Evolutionary conservation across 1,284 basidiomycete species (phyloP), one percentile per base, ranked within the genome.

Genomic region (Moniliophthora roreri): DNA sequence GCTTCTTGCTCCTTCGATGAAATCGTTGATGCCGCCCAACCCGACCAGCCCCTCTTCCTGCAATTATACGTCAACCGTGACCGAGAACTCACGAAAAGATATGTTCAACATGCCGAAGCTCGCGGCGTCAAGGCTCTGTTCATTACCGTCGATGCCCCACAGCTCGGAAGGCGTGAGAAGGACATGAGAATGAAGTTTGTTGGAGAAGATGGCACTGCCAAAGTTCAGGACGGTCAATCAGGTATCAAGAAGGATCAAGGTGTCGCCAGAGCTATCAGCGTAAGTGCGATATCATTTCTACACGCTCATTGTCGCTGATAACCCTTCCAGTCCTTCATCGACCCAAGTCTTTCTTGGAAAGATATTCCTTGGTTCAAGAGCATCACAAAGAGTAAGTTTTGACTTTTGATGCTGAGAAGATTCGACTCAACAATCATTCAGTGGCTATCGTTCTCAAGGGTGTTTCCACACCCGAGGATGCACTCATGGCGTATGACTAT

Each of bases 161-260:
- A 95, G 63, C 82, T 97, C 16, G 94, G 93, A 49, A 81, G 93
- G 21, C 81, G 93, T 53, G 93, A 95, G 69, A 92, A 93, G 76
- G 95, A 98, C 66, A 98, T 98, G 95, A 80, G 95, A 37, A 91
- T 91, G 80, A 96, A 95, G 67, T 97, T 97, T 59, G 93, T 93
- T 39, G 94, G 89, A 8, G 86, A 85, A 40, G 91, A 91, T 56
- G 88, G 91, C 3, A 82, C 89, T 62, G 83, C 86, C 68, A 76
- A 87, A 24, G 75, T 68, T 16, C 78, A 80, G 67, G 68, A 76
- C 32, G 76, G 80, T 23, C 77, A 83, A 52, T 74, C 80, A 56
- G 77, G 78, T 20, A 80, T 94, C 20, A 87, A 95, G 64, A 82
- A 92, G 41, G 88, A 89, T 38, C 91, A 96, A 68, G 95, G 95